Evolutionary conservation across 202 grass and related monocot species (phyloP).

Genomic region (Panicum virgatum): DNA sequence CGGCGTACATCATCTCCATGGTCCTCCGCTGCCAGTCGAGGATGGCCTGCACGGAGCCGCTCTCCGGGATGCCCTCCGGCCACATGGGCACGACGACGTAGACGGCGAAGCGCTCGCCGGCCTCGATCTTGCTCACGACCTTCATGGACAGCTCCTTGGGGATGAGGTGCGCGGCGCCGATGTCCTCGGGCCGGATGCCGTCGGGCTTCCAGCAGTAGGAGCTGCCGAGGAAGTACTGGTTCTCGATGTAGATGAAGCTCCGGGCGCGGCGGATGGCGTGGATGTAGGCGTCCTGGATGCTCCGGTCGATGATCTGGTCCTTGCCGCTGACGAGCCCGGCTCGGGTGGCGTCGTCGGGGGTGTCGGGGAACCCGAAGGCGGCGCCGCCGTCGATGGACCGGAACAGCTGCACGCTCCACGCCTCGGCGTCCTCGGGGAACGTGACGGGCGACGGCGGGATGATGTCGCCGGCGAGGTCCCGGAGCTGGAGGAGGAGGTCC

Average conservation of each 20-base stretch:
- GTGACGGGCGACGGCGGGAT: slow-evolving; percentile 63
- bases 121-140: slow-evolving; percentile 70
- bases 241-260: slow-evolving; percentile 48
- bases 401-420: slow-evolving; percentile 78
- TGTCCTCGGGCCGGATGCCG: slow-evolving; percentile 30
- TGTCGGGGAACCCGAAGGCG: slow-evolving; percentile 76
- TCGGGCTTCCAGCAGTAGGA: slow-evolving; percentile 46
- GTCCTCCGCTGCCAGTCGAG: slow-evolving; percentile 72
- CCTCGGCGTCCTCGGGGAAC: slow-evolving; percentile 50
- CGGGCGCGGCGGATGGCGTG: slow-evolving; percentile 55
- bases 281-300: slow-evolving; percentile 81
- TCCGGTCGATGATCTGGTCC: slow-evolving; percentile 78
- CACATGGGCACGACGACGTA: slow-evolving; percentile 94
- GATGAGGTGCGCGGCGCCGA: slow-evolving; percentile 53
- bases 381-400: slow-evolving; percentile 78
- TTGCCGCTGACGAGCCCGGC: slow-evolving; percentile 73
- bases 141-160: slow-evolving; percentile 55
- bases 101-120: slow-evolving; percentile 62
- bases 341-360: slow-evolving; percentile 61
- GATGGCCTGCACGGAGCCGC: slow-evolving; percentile 86
- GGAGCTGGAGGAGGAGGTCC: slow-evolving; percentile 59
- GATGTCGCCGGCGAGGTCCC: slow-evolving; percentile 54
- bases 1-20: slow-evolving; percentile 62
- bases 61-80: slow-evolving; percentile 84
- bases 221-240: slow-evolving; percentile 57